phyloP scores from a whole-genome alignment of 208 protist species.

The Leishmania gerbilli region DNA sequence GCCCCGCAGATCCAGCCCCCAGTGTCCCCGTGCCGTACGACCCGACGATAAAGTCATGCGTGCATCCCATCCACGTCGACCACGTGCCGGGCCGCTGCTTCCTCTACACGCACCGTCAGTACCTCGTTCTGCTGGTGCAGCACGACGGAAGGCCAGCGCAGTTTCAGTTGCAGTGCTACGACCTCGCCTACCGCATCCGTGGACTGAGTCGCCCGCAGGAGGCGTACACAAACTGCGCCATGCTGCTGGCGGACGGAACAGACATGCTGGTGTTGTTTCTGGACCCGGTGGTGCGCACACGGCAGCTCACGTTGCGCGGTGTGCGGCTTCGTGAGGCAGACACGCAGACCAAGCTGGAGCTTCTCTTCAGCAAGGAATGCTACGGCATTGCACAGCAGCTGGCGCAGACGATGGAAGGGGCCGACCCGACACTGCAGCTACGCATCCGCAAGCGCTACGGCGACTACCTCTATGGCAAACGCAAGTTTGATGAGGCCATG shows the following conservation, averaged over 20 bases:
- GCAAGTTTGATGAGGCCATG: slow-evolving; percentile 86
- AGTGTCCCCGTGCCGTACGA: slow-evolving; percentile 21
- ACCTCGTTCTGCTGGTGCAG: slow-evolving; percentile 87
- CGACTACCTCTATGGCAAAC: slow-evolving; percentile 93
- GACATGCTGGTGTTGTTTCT: slow-evolving; percentile 83
- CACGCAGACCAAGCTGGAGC: slow-evolving; percentile 94
- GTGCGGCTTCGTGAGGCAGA: slow-evolving; percentile 89
- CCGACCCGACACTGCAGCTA: slow-evolving; percentile 73
- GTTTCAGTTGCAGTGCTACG: slow-evolving; percentile 83
- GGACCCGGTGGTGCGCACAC: slow-evolving; percentile 38
- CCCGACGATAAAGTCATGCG: slow-evolving; percentile 56
- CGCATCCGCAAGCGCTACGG: slow-evolving; percentile 94
- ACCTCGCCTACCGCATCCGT: slow-evolving; percentile 90
- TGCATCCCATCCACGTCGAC: slow-evolving; percentile 73
- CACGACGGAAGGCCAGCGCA: slow-evolving; percentile 44
- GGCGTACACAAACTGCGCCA: slow-evolving; percentile 59
- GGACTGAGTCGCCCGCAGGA: slow-evolving; percentile 78
- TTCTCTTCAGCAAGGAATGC: slow-evolving; percentile 95
- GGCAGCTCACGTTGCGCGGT: slow-evolving; percentile 14
- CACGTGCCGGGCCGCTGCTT: slow-evolving; percentile 61
- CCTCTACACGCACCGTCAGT: slow-evolving; percentile 72
- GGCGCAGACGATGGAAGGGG: slow-evolving; percentile 48
- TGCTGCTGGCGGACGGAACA: slow-evolving; percentile 81
- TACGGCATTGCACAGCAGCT: slow-evolving; percentile 94
- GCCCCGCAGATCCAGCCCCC: slow-evolving; percentile 1